phyloP scores from a whole-genome alignment of 257 asterid species.

The Anisodus acutangulus region DNA sequence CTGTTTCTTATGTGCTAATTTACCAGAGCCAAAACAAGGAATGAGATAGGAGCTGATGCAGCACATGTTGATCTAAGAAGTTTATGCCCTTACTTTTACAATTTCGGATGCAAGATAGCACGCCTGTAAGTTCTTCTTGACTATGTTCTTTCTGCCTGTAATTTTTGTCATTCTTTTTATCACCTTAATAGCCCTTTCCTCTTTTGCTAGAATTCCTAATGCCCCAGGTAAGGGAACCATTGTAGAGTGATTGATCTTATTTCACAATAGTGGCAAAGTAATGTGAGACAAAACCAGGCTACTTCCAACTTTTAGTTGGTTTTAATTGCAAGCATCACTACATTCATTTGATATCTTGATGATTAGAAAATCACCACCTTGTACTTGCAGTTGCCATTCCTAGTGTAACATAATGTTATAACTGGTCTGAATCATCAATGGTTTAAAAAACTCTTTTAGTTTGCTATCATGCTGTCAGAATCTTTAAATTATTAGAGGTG shows the following conservation, averaged over 20 bases:
- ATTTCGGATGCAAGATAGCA: constrained; percentile 86
- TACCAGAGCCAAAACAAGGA: constrained; percentile 60
- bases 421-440: background rate
- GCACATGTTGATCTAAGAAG: constrained; percentile 93
- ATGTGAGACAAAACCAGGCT: background rate
- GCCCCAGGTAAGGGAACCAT: background rate
- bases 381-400: background rate
- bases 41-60: constrained; percentile 98
- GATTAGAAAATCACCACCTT: background rate
- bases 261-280: background rate
- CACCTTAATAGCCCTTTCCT: background rate
- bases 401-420: background rate
- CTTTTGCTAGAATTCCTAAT: background rate
- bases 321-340: background rate
- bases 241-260: background rate
- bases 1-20: background rate
- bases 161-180: background rate
- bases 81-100: constrained; percentile 72
- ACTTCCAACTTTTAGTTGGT: background rate
- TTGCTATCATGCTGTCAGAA: background rate
- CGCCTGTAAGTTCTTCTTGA: constrained; percentile 65
- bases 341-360: background rate
- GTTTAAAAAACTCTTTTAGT: background rate
- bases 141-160: constrained; percentile 16
- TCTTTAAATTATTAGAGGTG: background rate